phyloP scores from a whole-genome alignment of 2,329 filamentous ascomycete genomes.

The Botrytis fragariae region DNA sequence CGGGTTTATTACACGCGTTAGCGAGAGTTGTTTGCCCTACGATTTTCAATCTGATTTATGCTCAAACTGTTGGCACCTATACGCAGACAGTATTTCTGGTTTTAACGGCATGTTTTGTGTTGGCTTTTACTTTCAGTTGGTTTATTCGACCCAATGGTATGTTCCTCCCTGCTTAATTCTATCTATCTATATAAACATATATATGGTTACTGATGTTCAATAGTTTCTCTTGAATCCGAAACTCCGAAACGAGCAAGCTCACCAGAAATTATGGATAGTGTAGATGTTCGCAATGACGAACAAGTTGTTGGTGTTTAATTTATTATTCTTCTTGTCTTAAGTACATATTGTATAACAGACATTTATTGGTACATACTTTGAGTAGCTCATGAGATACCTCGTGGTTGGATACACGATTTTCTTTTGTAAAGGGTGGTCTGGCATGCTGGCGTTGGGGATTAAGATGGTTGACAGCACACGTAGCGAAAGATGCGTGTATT shows the following conservation, averaged over 20 bases:
- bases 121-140: constrained; percentile 65
- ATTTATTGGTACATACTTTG: background rate
- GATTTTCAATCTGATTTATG: constrained; percentile 84
- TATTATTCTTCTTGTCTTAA: background rate
- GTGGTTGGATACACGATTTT: background rate
- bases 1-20: constrained; percentile 80
- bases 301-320: constrained; percentile 24
- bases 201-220: background rate
- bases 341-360: background rate
- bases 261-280: constrained; percentile 14
- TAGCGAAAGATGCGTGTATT: background rate
- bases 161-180: constrained; percentile 39
- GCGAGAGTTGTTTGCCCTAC: constrained; percentile 76
- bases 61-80: constrained; percentile 71
- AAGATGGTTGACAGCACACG: background rate
- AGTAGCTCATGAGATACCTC: background rate
- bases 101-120: constrained; percentile 62
- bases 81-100: constrained; percentile 82
- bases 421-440: background rate
- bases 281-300: constrained; percentile 28
- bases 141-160: constrained; percentile 72
- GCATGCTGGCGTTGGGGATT: background rate
- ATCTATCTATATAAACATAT: no score
- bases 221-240: constrained; percentile 28
- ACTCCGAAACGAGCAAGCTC: background rate